These are phyloP conservation scores for Cicer bijugum DNA, from an alignment of 306 rosid species.

Conservation along the genomic window DNA sequence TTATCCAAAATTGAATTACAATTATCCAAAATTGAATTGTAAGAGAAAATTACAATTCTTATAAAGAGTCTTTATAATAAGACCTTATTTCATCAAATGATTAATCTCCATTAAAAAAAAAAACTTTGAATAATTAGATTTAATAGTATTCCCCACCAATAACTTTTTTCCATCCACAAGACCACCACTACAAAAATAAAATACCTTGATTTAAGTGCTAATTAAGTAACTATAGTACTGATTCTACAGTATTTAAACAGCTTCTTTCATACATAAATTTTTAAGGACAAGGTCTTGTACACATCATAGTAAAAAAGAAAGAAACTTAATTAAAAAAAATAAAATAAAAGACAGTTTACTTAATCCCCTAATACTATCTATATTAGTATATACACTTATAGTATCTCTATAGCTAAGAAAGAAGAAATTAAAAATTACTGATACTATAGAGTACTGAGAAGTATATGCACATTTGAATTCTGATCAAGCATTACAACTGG, in stretches of 20 bases:
- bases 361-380: slow-evolving; percentile 11
- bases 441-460: slow-evolving; percentile 1
- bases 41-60: too few species aligned
- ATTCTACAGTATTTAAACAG: background rate
- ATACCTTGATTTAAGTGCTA: too few species aligned
- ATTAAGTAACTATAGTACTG: background rate
- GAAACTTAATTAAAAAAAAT: slow-evolving; percentile 12
- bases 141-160: too few species aligned
- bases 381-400: background rate
- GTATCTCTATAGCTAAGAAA: background rate
- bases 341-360: background rate
- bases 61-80: too few species aligned
- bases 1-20: too few species aligned
- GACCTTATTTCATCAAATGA: too few species aligned
- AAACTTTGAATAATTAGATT: too few species aligned
- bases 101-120: too few species aligned
- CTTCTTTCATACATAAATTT: background rate
- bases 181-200: too few species aligned
- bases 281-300: slow-evolving; percentile 2
- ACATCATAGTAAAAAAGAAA: background rate
- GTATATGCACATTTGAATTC: slow-evolving; percentile 32
- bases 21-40: too few species aligned
- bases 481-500: slow-evolving; percentile 53
- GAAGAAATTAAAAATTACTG: slow-evolving; percentile 4
- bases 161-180: too few species aligned